phyloP scores from a whole-genome alignment of 2,329 filamentous ascomycete species.

The Alternaria arborescens region DNA sequence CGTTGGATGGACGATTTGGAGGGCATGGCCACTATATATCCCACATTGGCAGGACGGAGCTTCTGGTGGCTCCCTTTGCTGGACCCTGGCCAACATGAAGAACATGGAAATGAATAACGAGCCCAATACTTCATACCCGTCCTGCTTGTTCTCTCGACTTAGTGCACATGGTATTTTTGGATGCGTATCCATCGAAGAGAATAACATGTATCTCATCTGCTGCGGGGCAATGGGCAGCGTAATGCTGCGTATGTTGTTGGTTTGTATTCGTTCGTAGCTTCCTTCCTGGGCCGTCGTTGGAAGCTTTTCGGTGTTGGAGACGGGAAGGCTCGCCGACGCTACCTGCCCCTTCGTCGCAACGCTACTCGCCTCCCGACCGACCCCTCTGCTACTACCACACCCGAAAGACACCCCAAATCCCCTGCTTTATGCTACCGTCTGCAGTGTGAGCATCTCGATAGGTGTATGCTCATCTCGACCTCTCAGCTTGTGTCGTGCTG shows the following conservation, averaged over 20 bases:
- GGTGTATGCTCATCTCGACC: background rate
- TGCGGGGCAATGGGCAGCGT: background rate
- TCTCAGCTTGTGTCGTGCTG: background rate
- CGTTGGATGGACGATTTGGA: slow-evolving; percentile 31
- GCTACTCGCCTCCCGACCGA: background rate
- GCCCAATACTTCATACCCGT: background rate
- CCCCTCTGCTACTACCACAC: background rate
- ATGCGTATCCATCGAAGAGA: background rate
- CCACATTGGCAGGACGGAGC: slow-evolving; percentile 22
- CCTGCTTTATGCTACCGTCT: background rate
- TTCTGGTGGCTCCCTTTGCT: slow-evolving; percentile 10
- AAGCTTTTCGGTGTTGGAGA: background rate
- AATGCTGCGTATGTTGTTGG: background rate
- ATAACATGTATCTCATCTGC: background rate
- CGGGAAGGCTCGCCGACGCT: background rate
- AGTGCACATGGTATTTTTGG: background rate
- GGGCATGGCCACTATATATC: slow-evolving; percentile 27
- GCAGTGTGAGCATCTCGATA: background rate
- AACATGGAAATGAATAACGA: slow-evolving; percentile 32
- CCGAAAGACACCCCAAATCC: background rate
- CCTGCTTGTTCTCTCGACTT: background rate
- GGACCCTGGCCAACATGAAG: slow-evolving; percentile 19
- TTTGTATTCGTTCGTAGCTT: background rate
- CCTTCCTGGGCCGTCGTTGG: background rate
- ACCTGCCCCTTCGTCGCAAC: background rate